Base-by-base conservation (phyloP, 1,284 basidiomycete species). In the Coniferiporia weirii region DNA sequence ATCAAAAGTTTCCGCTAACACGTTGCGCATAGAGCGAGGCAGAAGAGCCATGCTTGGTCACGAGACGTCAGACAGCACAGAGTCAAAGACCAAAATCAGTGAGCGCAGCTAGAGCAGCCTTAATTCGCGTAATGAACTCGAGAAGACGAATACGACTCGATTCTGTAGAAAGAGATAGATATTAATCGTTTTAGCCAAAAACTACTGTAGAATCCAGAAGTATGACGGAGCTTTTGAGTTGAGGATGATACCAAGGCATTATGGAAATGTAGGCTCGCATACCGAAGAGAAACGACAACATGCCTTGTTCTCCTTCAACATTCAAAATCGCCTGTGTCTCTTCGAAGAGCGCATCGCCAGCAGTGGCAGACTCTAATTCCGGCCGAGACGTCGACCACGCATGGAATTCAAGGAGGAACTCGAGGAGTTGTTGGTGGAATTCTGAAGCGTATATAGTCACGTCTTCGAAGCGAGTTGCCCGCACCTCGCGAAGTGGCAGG, bases 281-380 rank as follows among this genome's bases (percentile, higher is more conserved):
- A 64, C 65, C 64, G 56, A 63, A 60, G 50, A 56, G 54, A 55
- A 60, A 43, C 10, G 66, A 66, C 48, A 64, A 76, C 75, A 67
- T 75, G 74, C 73, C 73, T 76, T 76, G 74, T 62, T 76, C 73
- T 56, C 65, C 60, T 56, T 72, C 69, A 6, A 61, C 61, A 47
- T 61, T 54, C 36, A 67, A 22, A 55, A 76, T 38, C 0, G 15
- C 63, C 22, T 66, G 64, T 49, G 75, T 65, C 5, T 63, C 66
- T 6, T 56, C 54, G 13, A 57, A 56, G 3, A 74, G 64, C 22
- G 40, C 44, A 19, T 60, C 55, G 13, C 62, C 61, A 44, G 65
- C 60, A 65, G 46, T 49, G 12, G 52, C 10, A 9, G 57, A 62
- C 61, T 65, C 63, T 12, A 34, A 52, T 17, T 40, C 48, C 2